Evolutionary conservation across 2,329 filamentous ascomycete genomes (phyloP).

Genomic region (Aulographum hederae): DNA sequence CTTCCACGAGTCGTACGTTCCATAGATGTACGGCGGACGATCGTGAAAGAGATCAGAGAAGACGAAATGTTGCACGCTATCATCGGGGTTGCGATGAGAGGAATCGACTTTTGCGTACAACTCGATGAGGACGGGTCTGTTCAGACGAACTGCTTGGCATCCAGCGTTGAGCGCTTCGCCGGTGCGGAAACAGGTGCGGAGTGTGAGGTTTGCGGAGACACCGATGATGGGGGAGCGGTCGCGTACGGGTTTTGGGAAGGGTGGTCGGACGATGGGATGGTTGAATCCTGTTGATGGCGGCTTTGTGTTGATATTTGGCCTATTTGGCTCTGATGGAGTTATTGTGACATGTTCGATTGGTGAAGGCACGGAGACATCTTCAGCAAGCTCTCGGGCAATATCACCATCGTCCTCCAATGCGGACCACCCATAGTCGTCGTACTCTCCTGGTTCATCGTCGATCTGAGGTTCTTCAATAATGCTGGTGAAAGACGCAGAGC

Average conservation of each 20-base stretch:
- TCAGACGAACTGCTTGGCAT: slow-evolving; percentile 24
- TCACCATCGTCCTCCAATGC: no score
- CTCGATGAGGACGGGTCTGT: slow-evolving; percentile 36
- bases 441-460: no score
- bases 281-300: no score
- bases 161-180: slow-evolving; percentile 39
- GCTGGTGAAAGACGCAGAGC: no score
- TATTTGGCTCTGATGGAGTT: background rate
- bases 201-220: slow-evolving; percentile 24
- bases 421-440: no score
- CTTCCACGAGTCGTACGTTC: slow-evolving; percentile 28
- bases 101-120: slow-evolving; percentile 42
- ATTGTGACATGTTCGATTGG: no score
- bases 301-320: slow-evolving; percentile 1
- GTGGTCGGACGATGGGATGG: slow-evolving; percentile 25
- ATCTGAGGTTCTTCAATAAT: no score
- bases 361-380: no score
- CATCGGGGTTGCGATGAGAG: slow-evolving; percentile 34
- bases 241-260: slow-evolving; percentile 30
- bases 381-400: no score
- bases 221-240: slow-evolving; percentile 37
- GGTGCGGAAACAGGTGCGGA: slow-evolving; percentile 46
- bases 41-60: slow-evolving; percentile 44
- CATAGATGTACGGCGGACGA: slow-evolving; percentile 33
- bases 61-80: slow-evolving; percentile 40